Conservation (phyloP, 768 basidiomycete species). For the Calocybe indica region DNA sequence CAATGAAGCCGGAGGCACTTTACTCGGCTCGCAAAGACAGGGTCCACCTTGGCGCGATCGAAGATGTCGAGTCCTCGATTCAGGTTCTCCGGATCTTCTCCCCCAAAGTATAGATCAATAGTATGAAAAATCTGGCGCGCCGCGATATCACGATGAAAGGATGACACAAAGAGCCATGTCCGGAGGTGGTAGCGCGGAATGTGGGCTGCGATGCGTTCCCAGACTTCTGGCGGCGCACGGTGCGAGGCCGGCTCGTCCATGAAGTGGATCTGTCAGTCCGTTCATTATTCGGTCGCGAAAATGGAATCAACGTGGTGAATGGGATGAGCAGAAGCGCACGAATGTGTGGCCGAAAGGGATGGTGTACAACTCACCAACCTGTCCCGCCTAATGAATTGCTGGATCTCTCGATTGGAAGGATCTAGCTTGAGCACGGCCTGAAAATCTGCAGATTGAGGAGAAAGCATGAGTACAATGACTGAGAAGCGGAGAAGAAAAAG, state of each 20-base stretch:
- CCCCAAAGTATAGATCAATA: slow-evolving; percentile 58
- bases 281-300: slow-evolving; percentile 1
- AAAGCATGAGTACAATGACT: not conserved
- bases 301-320: not conserved
- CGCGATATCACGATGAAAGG: slow-evolving; percentile 61
- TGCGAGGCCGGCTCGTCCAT: slow-evolving; percentile 51
- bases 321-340: slow-evolving; percentile 12
- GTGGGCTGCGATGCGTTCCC: slow-evolving; percentile 58
- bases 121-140: slow-evolving; percentile 62
- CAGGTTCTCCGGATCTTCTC: slow-evolving; percentile 52
- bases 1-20: slow-evolving; percentile 60
- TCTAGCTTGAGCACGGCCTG: slow-evolving; percentile 54
- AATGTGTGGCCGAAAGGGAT: slow-evolving; percentile 23
- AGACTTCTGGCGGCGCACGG: slow-evolving; percentile 59
- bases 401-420: slow-evolving; percentile 50
- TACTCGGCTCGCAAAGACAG: slow-evolving; percentile 52
- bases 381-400: slow-evolving; percentile 40
- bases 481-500: not conserved
- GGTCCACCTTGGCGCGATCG: slow-evolving; percentile 58
- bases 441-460: slow-evolving; percentile 38
- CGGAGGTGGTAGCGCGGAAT: slow-evolving; percentile 63
- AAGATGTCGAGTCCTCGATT: slow-evolving; percentile 63
- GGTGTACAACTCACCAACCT: slow-evolving; percentile 11
- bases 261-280: slow-evolving; percentile 40
- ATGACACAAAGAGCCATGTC: slow-evolving; percentile 62